Conservation (phyloP, 2,329 filamentous ascomycete genomes). For the Sarocladium oryzae region DNA sequence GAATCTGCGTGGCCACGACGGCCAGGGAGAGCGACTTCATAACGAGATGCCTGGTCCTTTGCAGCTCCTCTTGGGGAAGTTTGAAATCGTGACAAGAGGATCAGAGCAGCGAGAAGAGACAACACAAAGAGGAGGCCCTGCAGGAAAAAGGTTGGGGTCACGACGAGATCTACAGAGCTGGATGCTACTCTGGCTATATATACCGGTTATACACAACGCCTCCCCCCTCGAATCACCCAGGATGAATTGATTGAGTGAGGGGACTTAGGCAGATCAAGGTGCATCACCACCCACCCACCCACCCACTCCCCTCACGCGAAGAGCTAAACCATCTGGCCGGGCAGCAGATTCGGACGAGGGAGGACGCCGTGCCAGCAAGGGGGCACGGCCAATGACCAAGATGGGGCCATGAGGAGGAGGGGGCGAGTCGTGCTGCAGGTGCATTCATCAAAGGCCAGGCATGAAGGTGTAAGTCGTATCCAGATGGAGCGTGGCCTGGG, state of each 20-base stretch:
- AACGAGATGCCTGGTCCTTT: not conserved
- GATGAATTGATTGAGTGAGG: not conserved
- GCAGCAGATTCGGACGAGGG: not conserved
- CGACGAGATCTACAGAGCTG: not conserved
- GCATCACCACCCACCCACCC: not conserved
- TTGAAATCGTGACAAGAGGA: not conserved
- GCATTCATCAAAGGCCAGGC: too few relatives aligned
- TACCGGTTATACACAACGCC: not conserved
- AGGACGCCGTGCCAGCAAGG: not conserved
- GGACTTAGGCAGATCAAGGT: not conserved
- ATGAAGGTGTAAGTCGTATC: constrained; percentile 5
- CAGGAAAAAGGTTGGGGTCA: constrained; percentile 2
- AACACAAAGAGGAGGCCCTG: not conserved
- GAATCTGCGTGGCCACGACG: constrained; percentile 16
- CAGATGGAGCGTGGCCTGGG: too few relatives aligned
- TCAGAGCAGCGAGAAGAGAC: too few relatives aligned
- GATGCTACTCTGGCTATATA: constrained; percentile 9
- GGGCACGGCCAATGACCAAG: not conserved
- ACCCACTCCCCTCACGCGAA: not conserved
- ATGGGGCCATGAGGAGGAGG: not conserved
- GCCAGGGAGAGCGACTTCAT: constrained; percentile 17
- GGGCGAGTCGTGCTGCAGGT: too few relatives aligned
- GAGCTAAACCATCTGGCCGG: constrained; percentile 1
- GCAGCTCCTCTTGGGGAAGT: not conserved
- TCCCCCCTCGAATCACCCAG: not conserved